Base-by-base conservation (phyloP, 2,329 filamentous ascomycete species). In the Pseudogymnoascus sp. region DNA sequence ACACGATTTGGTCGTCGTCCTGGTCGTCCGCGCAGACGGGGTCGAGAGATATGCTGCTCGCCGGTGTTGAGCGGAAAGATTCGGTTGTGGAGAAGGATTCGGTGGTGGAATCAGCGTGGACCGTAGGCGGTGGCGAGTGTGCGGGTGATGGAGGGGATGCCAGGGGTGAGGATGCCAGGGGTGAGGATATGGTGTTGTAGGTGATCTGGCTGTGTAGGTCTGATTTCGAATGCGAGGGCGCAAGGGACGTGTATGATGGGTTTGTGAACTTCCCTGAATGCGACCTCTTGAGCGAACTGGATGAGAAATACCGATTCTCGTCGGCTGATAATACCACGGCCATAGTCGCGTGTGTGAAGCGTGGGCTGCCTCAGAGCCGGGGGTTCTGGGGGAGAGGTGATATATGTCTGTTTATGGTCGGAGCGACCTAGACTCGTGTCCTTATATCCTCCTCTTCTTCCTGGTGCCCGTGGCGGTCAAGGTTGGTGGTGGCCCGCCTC, bases 21-120 rank as follows among this genome's bases (percentile, higher is more conserved):
- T 93, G 96, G 65, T 93, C 86, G 72, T 97, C 90, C 12, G 91
- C 95, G 55, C 97, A 83, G 72, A 96, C 96, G 76, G 96, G 96
- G 91, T 67, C 91, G 82, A 52, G 92, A 81, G 28, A 87, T 82
- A 73, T 74, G 67, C 82, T 87, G 68, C 84, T 86, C 16, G 82
- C 81, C 4, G 85, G 82, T 2, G 85, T 89, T 2, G 86, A 88
- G 23, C 80, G 78, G 70, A 80, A 83, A 1, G 85, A 87, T 4
- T 81, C 79, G 70, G 80, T 77, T 22, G 76, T 55, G 11, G 23
- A 38, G 30, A 38, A 25, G 30, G 35, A 60, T 60, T 60, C 58
- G 36, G 30, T 6, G 11, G 16, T 85, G 72, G 76, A 83, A 65
- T 84, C 82, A 62, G 76, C 76, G 62, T 80, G 79, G 36, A 79